A percentile compares a stretch with the other conserved stretches of the same genome.
Conservation (phyloP, 1,284 basidiomycete genomes). For the Pyrrhoderma noxium region DNA sequence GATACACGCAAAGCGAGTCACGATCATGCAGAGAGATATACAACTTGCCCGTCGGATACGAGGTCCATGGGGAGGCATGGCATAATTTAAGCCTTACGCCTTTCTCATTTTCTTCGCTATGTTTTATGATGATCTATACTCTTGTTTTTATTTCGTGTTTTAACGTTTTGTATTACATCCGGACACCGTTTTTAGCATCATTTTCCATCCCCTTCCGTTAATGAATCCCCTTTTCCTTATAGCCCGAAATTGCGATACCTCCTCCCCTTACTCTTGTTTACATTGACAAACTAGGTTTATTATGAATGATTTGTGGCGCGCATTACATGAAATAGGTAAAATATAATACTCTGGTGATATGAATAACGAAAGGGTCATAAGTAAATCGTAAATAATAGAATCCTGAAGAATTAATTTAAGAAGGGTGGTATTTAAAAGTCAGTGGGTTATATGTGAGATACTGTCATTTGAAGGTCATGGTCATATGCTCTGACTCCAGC, state of each 20-base stretch:
- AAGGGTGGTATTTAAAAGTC: not conserved
- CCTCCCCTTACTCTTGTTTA: not conserved
- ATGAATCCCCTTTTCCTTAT: not conserved
- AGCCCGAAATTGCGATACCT: constrained; percentile 12
- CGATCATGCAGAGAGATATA: constrained; percentile 96
- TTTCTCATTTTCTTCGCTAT: constrained; percentile 3
- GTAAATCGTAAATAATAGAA: too few relatives aligned
- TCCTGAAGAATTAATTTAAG: too few relatives aligned
- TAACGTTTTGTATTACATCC: constrained; percentile 1
- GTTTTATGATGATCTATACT: not conserved
- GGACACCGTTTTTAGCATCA: not conserved
- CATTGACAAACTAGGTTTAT: not conserved
- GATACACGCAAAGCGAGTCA: constrained; percentile 97
- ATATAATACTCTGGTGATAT: too few relatives aligned
- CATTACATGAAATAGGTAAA: not conserved
- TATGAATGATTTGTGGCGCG: not conserved
- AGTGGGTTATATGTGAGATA: not conserved
- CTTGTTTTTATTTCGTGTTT: not conserved
- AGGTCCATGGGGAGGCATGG: constrained; percentile 62
- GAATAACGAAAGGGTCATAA: too few relatives aligned
- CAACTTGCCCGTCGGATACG: constrained; percentile 93
- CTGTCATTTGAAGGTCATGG: constrained; percentile 11
- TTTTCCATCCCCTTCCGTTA: not conserved
- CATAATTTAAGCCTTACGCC: constrained; percentile 17
- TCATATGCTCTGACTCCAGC: constrained; percentile 12